These are phyloP conservation scores for Uncinocarpus reesii DNA, from an alignment of 2,329 filamentous ascomycete genomes.

Conservation along the genomic window DNA sequence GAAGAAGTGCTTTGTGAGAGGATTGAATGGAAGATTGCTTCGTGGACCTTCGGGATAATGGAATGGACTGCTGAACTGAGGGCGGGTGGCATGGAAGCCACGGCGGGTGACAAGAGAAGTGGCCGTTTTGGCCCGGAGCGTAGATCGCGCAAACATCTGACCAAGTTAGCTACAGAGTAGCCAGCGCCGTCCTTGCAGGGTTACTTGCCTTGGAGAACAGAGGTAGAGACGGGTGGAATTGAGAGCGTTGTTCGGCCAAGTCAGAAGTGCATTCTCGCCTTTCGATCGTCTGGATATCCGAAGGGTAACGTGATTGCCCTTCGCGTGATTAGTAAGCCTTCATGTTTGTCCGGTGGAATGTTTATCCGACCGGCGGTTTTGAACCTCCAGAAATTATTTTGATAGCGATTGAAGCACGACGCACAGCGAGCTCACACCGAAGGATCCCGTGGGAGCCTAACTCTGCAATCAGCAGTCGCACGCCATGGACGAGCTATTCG, in stretches of 20 bases:
- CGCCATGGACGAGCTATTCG: slow-evolving; percentile 68
- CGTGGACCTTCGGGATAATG: slow-evolving; percentile 96
- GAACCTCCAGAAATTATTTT: background rate
- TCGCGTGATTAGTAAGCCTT: background rate
- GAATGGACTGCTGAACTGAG: slow-evolving; percentile 80
- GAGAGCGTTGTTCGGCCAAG: too few relatives aligned
- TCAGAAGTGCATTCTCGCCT: too few relatives aligned
- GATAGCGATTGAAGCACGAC: background rate
- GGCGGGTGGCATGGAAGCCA: slow-evolving; percentile 84
- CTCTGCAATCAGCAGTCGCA: background rate
- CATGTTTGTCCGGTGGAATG: background rate
- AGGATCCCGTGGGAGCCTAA: background rate
- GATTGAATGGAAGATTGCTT: slow-evolving; percentile 95
- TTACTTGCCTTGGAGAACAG: slow-evolving; percentile 26
- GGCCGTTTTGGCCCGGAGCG: slow-evolving; percentile 53
- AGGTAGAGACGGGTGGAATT: background rate
- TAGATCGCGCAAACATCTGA: slow-evolving; percentile 68
- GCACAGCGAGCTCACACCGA: background rate
- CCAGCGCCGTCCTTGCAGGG: background rate
- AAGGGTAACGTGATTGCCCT: background rate
- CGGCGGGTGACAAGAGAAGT: slow-evolving; percentile 69
- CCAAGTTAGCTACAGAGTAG: slow-evolving; percentile 23
- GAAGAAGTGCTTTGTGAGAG: slow-evolving; percentile 74
- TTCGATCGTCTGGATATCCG: too few relatives aligned
- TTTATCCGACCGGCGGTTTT: background rate